These are phyloP conservation scores for Diaporthe citrichinensis DNA, from an alignment of 2,329 filamentous ascomycete genomes.

Conservation along the genomic window DNA sequence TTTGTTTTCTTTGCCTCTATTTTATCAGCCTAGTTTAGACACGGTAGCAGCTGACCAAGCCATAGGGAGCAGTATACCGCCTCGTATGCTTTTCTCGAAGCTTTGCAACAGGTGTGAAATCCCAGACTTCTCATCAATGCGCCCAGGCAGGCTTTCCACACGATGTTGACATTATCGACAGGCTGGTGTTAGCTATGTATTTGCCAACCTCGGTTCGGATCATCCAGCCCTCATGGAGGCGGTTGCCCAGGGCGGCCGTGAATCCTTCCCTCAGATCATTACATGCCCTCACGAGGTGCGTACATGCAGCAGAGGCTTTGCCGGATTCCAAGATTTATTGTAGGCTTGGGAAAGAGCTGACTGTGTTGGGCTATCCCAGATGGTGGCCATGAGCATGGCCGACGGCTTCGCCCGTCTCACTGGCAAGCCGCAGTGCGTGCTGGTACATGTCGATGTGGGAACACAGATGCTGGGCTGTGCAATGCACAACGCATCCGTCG, in stretches of 20 bases:
- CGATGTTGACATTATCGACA: slow-evolving; percentile 48
- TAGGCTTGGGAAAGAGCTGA: not conserved
- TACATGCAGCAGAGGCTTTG: no score
- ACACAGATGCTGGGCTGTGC: slow-evolving; percentile 80
- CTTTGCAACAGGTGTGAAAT: not conserved
- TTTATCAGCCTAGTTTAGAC: not conserved
- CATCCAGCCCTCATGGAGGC: slow-evolving; percentile 5
- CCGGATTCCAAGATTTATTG: no score
- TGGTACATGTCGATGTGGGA: slow-evolving; percentile 81
- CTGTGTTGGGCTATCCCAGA: not conserved
- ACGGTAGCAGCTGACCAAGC: not conserved
- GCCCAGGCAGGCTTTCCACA: no score
- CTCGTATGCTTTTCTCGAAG: not conserved
- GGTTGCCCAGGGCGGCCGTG: not conserved
- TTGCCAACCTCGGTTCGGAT: slow-evolving; percentile 72
- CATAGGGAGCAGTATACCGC: not conserved
- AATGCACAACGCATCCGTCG: slow-evolving; percentile 79
- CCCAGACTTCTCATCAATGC: not conserved
- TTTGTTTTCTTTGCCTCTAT: no score
- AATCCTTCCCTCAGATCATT: not conserved
- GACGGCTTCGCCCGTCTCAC: slow-evolving; percentile 79
- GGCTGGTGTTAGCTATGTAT: slow-evolving; percentile 71
- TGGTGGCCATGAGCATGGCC: slow-evolving; percentile 63
- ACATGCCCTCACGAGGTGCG: not conserved
- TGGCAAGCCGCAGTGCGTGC: slow-evolving; percentile 76